Conservation (phyloP, 2,329 filamentous ascomycete species). For the Botryotinia convoluta region DNA sequence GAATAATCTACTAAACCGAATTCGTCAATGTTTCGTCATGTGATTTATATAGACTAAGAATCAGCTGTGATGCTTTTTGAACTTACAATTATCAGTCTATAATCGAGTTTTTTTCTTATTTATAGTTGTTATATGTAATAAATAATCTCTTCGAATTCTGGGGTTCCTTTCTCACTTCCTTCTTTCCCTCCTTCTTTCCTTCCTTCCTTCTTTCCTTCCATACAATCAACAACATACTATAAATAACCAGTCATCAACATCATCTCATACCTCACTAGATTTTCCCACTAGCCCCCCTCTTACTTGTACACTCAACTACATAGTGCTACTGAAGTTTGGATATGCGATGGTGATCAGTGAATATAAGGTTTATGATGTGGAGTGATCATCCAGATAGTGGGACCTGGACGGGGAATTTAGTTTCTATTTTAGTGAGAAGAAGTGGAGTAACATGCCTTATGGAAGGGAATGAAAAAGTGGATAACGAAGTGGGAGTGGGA, state of each 20-base stretch:
- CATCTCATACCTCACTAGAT: neutral
- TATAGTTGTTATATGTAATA: neutral
- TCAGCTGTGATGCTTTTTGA: neutral
- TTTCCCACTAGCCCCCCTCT: neutral
- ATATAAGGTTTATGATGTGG: neutral
- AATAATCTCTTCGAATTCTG: too few relatives aligned
- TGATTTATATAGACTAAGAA: neutral
- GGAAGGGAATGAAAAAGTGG: neutral
- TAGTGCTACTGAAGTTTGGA: neutral
- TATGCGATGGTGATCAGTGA: neutral
- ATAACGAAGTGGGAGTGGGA: neutral
- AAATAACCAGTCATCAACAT: neutral
- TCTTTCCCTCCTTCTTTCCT: neutral
- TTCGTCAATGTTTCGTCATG: neutral
- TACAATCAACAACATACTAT: neutral
- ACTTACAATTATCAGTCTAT: neutral
- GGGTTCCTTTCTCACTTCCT: rapidly evolving
- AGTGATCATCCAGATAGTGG: neutral
- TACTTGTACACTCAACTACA: neutral
- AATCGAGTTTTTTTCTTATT: neutral
- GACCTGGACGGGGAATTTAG: neutral
- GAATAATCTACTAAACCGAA: too few relatives aligned
- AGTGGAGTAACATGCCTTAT: neutral
- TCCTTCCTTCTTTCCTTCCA: neutral
- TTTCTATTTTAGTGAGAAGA: neutral